Base-by-base conservation (phyloP, 2,329 filamentous ascomycete genomes). In the Boeremia exigua region DNA sequence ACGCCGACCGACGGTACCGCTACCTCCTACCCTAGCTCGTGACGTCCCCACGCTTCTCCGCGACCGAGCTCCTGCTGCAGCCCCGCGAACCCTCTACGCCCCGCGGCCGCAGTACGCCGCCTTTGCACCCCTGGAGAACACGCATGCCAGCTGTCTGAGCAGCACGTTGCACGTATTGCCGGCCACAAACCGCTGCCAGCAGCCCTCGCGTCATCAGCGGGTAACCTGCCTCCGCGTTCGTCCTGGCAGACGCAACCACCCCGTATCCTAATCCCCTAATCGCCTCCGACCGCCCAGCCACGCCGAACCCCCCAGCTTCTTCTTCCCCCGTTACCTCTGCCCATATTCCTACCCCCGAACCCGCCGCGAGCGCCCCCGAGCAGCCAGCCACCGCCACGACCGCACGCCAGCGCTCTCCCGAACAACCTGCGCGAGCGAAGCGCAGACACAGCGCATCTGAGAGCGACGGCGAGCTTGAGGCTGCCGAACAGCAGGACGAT, bases 171-270 rank as follows among this genome's bases (percentile, higher is more conserved):
- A 62, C 48, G 54, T 58, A 58, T 53, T 39, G 32, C 48, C 60
- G 49, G 63, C 66, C 62, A 61, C 60, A 43, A 46, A 56, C 59
- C 66, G 58, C 63, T 58, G 54, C 61, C 60, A 57, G 51, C 44
- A 58, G 53, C 60, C 64, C 60, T 63, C 67, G 69, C 70, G 58
- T 60, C 61, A 59, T 59, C 58, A 70, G 72, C 73, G 67, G 66
- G 65, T 68, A 71, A 68, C 63, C 57, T 60, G 48, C 60, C 61
- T 63, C 59, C 68, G 57, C 65, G 58, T 73, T 86, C 86, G 88
- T 86, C 83, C 88, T 91, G 88, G 88, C 88, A 84, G 84, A 89
- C 85, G 84, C 86, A 81, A 80, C 72, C 27, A 80, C 84, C 78
- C 80, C 78, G 74, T 77, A 79, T 75, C 75, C 74, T 77, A 76